A percentile compares a stretch with the other conserved stretches of the same genome.
These are phyloP conservation scores for Sclerotinia sclerotiorum DNA, from an alignment of 2,329 filamentous ascomycete genomes.

Conservation along the genomic window DNA sequence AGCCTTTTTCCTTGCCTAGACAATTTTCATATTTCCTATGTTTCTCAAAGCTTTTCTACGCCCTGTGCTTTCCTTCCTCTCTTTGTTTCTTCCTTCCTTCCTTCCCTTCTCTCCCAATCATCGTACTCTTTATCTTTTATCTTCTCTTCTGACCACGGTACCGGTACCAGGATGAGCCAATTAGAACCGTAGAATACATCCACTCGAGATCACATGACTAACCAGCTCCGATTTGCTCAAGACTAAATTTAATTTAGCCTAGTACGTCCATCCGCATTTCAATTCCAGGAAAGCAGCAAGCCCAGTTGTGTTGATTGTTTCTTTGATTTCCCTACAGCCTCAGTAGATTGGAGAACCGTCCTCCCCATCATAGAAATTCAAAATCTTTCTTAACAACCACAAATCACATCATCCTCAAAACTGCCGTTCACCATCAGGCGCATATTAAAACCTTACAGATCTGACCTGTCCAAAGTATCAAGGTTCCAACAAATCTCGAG, in stretches of 20 bases:
- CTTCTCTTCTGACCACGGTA: neutral
- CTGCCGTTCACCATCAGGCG: neutral
- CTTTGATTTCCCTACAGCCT: slow-evolving; percentile 24
- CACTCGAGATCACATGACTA: neutral
- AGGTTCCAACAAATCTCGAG: slow-evolving; percentile 19
- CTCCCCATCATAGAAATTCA: neutral
- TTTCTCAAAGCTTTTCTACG: no score
- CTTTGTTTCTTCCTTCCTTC: neutral
- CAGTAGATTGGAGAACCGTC: neutral
- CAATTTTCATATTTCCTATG: neutral
- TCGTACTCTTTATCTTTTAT: neutral
- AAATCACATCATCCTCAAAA: neutral
- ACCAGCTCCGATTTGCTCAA: neutral
- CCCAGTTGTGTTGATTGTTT: slow-evolving; percentile 19
- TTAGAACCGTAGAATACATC: neutral
- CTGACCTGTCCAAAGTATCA: neutral
- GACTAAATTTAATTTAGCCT: neutral
- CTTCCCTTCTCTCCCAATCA: neutral
- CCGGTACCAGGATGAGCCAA: neutral
- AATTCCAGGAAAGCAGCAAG: slow-evolving; percentile 17
- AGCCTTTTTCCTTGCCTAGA: neutral
- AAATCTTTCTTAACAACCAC: slow-evolving; percentile 8
- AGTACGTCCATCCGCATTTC: slow-evolving; percentile 1
- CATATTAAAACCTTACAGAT: slow-evolving; percentile 12
- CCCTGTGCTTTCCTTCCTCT: neutral